A percentile compares a stretch with the other conserved stretches of the same genome.
phyloP scores from a whole-genome alignment of 2,329 filamentous ascomycete species.

The Exophiala mesophila region DNA sequence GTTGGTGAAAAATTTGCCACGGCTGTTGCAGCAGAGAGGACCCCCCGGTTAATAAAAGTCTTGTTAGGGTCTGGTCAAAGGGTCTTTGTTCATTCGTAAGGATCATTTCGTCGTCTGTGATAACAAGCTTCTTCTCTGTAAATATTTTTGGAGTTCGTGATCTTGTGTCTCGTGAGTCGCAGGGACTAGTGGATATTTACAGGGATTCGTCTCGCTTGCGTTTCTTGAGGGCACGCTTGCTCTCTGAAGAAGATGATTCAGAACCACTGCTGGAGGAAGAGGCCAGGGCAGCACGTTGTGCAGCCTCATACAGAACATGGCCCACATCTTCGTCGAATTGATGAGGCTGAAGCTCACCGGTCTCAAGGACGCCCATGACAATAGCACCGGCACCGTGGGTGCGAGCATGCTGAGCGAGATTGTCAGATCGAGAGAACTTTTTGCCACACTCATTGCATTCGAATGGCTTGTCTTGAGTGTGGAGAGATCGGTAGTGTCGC shows the following conservation, averaged over 20 bases:
- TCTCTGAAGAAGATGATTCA: conserved; percentile 33
- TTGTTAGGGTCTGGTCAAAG: conserved; percentile 1
- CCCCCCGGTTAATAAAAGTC: conserved; percentile 11
- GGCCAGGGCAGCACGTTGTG: conserved; percentile 65
- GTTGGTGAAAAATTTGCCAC: too few species aligned
- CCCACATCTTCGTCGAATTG: conserved; percentile 62
- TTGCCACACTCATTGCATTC: conserved; percentile 97
- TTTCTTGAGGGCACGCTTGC: conserved; percentile 64
- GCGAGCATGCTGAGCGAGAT: conserved; percentile 89
- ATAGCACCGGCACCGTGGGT: conserved; percentile 89
- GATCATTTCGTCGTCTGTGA: conserved; percentile 22
- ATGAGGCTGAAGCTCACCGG: conserved; percentile 51
- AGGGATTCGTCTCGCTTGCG: conserved; percentile 60
- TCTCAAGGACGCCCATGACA: conserved; percentile 81
- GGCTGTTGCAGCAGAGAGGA: conserved; percentile 3
- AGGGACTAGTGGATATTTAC: conserved; percentile 16
- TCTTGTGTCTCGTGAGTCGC: conserved; percentile 24
- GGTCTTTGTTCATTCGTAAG: conserved; percentile 22
- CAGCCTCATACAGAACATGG: conserved; percentile 75
- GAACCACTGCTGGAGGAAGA: conserved; percentile 40
- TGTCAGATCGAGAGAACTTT: conserved; percentile 98
- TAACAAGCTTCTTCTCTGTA: conserved; percentile 5
- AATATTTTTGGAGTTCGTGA: conserved; percentile 14
- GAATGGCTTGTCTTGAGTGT: conserved; percentile 98
- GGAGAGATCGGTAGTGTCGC: conserved; percentile 95